phyloP scores from a whole-genome alignment of 768 basidiomycete species.

The Lentinula guzmanii region DNA sequence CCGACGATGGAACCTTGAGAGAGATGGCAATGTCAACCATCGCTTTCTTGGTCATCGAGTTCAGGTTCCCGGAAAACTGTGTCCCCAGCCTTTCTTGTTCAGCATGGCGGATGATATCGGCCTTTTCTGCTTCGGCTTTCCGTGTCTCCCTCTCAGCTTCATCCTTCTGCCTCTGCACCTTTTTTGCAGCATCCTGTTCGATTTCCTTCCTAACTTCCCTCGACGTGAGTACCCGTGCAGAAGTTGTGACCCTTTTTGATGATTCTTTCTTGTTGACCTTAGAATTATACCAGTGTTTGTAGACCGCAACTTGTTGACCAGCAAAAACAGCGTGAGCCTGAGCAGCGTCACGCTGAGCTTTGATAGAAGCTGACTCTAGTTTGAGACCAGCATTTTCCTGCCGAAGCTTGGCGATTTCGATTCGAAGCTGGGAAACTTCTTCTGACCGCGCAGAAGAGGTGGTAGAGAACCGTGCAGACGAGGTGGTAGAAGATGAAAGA shows the following conservation, averaged over 20 bases:
- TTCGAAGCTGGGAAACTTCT: too few species aligned
- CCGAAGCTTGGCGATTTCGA: background rate
- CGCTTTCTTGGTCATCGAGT: background rate
- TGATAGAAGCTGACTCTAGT: background rate
- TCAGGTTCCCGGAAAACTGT: background rate
- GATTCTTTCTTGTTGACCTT: background rate
- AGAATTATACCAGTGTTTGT: background rate
- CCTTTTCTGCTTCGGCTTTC: background rate
- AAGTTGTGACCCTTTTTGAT: background rate
- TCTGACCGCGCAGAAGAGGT: too few species aligned
- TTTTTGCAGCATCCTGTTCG: background rate
- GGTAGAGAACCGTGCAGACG: too few species aligned
- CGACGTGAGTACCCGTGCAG: background rate
- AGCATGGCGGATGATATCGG: background rate
- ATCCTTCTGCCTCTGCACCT: background rate
- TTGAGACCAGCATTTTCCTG: background rate
- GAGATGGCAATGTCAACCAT: background rate
- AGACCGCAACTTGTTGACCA: background rate
- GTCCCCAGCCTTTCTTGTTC: background rate
- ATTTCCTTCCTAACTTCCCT: background rate
- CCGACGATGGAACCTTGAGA: background rate
- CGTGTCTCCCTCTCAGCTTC: background rate
- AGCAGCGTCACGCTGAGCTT: background rate
- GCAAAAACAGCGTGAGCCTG: background rate
- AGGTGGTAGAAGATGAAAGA: too few species aligned